A percentile compares a stretch with the other conserved stretches of the same genome.
Conservation (phyloP, 768 basidiomycete species). For the Amanita inopinata region DNA sequence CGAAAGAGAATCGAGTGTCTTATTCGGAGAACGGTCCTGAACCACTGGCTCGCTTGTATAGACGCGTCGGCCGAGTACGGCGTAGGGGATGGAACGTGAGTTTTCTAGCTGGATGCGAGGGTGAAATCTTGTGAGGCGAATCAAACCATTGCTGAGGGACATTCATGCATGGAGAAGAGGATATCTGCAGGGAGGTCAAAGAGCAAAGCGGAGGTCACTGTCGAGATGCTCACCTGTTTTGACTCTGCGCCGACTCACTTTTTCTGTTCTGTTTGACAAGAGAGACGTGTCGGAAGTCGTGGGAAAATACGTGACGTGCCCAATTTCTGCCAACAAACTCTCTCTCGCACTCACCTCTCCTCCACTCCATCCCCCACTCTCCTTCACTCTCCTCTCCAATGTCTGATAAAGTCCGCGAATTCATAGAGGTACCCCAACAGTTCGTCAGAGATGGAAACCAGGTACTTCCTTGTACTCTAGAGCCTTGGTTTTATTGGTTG, state of each 20-base stretch:
- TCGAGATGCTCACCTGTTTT: too few species aligned
- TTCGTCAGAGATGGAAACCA: slow-evolving; percentile 91
- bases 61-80: slow-evolving; percentile 12
- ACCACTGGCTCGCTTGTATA: slow-evolving; percentile 6
- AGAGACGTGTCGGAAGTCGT: slow-evolving; percentile 25
- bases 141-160: slow-evolving; percentile 39
- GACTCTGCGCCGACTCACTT: too few species aligned
- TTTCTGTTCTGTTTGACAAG: too few species aligned
- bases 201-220: slow-evolving; percentile 3
- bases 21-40: slow-evolving; percentile 9
- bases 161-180: slow-evolving; percentile 46
- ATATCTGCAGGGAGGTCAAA: slow-evolving; percentile 9
- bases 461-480: slow-evolving; percentile 34
- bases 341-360: background rate
- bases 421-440: slow-evolving; percentile 84
- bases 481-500: background rate
- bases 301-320: too few species aligned
- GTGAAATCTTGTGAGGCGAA: slow-evolving; percentile 24
- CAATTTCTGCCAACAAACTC: slow-evolving; percentile 6
- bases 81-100: slow-evolving; percentile 11
- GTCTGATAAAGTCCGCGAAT: slow-evolving; percentile 87
- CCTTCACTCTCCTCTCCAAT: slow-evolving; percentile 32
- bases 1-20: slow-evolving; percentile 17
- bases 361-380: slow-evolving; percentile 11
- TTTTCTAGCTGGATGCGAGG: slow-evolving; percentile 14